phyloP scores from a whole-genome alignment of 495 filamentous ascomycete genomes.

The Xylaria grammica region DNA sequence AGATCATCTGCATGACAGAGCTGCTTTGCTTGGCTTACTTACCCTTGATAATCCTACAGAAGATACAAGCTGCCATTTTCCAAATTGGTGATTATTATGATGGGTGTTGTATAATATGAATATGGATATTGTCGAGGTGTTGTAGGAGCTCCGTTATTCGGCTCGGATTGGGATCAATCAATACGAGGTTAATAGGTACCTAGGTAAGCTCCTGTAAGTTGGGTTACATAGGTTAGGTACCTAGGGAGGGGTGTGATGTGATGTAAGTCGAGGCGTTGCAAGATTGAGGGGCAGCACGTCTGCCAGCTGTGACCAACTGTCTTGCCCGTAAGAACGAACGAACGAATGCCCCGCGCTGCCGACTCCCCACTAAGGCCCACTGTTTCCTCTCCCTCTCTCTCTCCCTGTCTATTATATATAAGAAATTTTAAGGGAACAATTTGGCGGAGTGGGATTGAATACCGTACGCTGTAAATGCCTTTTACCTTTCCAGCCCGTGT shows the following conservation, averaged over 20 bases:
- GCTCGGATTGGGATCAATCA: background rate
- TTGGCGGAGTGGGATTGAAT: constrained; percentile 26
- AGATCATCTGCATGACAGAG: background rate
- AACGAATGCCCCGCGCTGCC: no score
- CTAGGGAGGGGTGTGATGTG: background rate
- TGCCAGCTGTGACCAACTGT: no score
- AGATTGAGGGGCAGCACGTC: no score
- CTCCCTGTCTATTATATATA: constrained; percentile 12
- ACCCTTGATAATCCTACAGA: constrained; percentile 99
- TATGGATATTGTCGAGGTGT: background rate
- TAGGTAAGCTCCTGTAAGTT: no score
- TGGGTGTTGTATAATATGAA: no score
- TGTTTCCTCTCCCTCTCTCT: no score
- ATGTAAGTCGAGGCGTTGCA: background rate
- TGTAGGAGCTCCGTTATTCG: background rate
- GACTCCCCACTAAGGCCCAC: no score
- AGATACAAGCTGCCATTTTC: constrained; percentile 75
- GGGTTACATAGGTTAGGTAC: no score
- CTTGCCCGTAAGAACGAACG: no score
- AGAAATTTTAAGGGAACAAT: background rate
- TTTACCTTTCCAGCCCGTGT: constrained; percentile 27
- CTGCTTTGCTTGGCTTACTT: no score
- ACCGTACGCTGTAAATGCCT: constrained; percentile 26
- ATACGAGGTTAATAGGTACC: no score
- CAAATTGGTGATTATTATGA: background rate